Conservation (phyloP, 805 yeast species). For the Candida andamanensis region DNA sequence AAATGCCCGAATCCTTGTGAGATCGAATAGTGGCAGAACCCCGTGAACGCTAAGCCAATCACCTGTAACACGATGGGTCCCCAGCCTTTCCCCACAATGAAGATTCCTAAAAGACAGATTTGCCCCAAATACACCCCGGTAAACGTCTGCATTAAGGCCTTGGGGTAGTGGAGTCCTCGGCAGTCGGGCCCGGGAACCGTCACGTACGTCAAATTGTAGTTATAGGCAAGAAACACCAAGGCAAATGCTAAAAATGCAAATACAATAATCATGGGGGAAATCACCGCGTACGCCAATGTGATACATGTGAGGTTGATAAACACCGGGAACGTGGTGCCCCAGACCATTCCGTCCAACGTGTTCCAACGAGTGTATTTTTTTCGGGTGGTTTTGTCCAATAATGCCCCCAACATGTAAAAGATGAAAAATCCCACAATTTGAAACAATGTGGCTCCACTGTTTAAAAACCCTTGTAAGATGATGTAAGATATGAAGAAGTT, state of each 20-base stretch:
- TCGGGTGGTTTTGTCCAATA: slow-evolving; percentile 61
- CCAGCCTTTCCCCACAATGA: slow-evolving; percentile 90
- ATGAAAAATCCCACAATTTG: slow-evolving; percentile 57
- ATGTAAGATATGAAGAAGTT: slow-evolving; percentile 69
- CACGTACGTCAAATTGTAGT: slow-evolving; percentile 74
- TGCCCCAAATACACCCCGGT: slow-evolving; percentile 87
- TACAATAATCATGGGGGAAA: slow-evolving; percentile 76
- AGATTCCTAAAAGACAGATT: slow-evolving; percentile 78
- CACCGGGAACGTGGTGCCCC: slow-evolving; percentile 80
- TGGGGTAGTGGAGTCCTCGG: slow-evolving; percentile 80
- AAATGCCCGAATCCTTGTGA: slow-evolving; percentile 62
- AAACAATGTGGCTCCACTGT: slow-evolving; percentile 59
- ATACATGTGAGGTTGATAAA: slow-evolving; percentile 69
- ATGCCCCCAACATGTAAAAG: slow-evolving; percentile 51
- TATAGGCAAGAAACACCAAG: slow-evolving; percentile 68
- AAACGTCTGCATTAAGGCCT: slow-evolving; percentile 83
- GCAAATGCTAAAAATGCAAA: slow-evolving; percentile 70
- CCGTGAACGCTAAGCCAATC: slow-evolving; percentile 58
- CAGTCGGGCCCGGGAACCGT: slow-evolving; percentile 63
- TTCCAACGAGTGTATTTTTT: slow-evolving; percentile 61
- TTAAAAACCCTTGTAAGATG: slow-evolving; percentile 61
- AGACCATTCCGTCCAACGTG: slow-evolving; percentile 46
- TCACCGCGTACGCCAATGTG: slow-evolving; percentile 60
- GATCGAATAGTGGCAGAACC: slow-evolving; percentile 62
- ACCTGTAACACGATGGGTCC: slow-evolving; percentile 82